Conservation (phyloP, 805 yeast species). For the Suhomyces sp. region DNA sequence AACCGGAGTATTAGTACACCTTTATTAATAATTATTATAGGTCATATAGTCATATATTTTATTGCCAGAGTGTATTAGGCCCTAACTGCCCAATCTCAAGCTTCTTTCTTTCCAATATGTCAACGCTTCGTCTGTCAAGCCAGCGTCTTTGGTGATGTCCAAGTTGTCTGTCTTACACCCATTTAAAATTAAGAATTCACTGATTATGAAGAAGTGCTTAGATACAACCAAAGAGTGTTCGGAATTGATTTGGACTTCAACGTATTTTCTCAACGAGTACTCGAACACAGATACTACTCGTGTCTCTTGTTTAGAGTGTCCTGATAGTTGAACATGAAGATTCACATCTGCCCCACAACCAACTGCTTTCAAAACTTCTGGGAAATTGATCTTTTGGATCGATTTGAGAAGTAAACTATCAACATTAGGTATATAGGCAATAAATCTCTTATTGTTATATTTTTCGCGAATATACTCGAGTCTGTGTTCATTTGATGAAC, state of each 20-base stretch:
- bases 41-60: neutral
- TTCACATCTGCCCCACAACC: constrained; percentile 51
- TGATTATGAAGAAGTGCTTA: constrained; percentile 39
- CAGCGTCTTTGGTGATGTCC: constrained; percentile 29
- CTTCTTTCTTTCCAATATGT: constrained; percentile 48
- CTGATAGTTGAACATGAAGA: constrained; percentile 34
- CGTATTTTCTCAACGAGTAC: constrained; percentile 52
- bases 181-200: constrained; percentile 59
- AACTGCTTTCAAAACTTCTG: constrained; percentile 42
- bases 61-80: neutral
- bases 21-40: neutral
- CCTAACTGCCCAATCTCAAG: constrained; percentile 9
- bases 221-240: too few species aligned
- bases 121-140: constrained; percentile 46
- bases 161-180: constrained; percentile 48
- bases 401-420: constrained; percentile 49
- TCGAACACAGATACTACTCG: constrained; percentile 33
- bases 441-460: constrained; percentile 55
- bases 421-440: constrained; percentile 19
- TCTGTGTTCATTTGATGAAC: constrained; percentile 47
- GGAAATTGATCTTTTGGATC: constrained; percentile 49
- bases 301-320: constrained; percentile 17
- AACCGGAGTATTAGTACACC: too few species aligned
- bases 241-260: constrained; percentile 16
- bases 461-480: constrained; percentile 62